Percentiles rank a stretch among this genome's conserved stretches.
These are phyloP conservation scores for Aspergillus sp. DNA, from an alignment of 2,329 filamentous ascomycete species.

Conservation along the genomic window DNA sequence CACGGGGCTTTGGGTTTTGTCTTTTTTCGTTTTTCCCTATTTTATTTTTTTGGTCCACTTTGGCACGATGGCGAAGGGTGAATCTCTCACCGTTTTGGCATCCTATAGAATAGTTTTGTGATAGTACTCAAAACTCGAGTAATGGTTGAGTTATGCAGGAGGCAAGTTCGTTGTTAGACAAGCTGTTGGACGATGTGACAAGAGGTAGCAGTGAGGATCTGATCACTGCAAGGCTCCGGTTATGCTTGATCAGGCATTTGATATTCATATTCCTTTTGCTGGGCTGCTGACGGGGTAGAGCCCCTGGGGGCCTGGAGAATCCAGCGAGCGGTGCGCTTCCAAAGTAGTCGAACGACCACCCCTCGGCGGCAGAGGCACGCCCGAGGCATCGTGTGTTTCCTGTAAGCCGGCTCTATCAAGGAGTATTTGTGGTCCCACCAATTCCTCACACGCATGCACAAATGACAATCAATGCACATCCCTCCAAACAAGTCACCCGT, in stretches of 20 bases:
- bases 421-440: not conserved
- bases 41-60: not conserved
- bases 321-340: too few relatives aligned
- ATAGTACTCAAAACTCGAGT: not conserved
- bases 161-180: not conserved
- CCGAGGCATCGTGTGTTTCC: too few relatives aligned
- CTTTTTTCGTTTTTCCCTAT: not conserved
- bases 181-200: not conserved
- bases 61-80: not conserved
- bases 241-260: not conserved
- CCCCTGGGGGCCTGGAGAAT: not conserved
- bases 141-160: not conserved
- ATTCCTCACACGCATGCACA: conserved; percentile 1
- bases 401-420: not conserved
- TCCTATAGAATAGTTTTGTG: not conserved
- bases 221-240: not conserved
- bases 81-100: not conserved
- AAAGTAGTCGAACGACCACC: too few relatives aligned
- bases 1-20: conserved; percentile 4
- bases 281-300: not conserved
- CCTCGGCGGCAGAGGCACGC: too few relatives aligned
- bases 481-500: not conserved
- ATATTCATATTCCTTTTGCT: conserved; percentile 1
- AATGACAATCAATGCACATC: not conserved
- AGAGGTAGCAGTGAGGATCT: not conserved